phyloP scores from a whole-genome alignment of 2,329 filamentous ascomycete genomes.

The Scorias spongiosa region DNA sequence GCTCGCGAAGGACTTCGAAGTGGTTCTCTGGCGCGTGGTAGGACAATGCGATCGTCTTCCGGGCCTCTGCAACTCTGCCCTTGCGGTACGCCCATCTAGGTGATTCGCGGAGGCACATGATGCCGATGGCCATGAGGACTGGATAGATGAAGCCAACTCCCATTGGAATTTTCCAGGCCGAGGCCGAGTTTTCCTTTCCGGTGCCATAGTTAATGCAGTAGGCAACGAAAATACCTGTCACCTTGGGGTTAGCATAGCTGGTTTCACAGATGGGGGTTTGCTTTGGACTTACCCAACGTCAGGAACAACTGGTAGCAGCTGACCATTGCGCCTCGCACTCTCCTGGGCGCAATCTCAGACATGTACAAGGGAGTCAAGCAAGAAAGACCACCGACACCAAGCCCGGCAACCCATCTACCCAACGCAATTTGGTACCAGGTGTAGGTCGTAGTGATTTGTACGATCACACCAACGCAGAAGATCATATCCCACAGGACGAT shows the following conservation, averaged over 20 bases:
- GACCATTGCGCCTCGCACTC: slow-evolving; percentile 49
- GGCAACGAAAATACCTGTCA: slow-evolving; percentile 37
- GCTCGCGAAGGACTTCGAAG: slow-evolving; percentile 36
- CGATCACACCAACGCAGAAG: slow-evolving; percentile 47
- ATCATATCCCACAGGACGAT: slow-evolving; percentile 49
- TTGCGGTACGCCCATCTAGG: slow-evolving; percentile 44
- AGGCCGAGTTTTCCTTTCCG: slow-evolving; percentile 29
- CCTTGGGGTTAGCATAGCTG: too few relatives aligned
- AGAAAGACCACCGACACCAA: slow-evolving; percentile 49
- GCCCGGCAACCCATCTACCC: slow-evolving; percentile 49
- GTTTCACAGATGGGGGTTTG: too few relatives aligned
- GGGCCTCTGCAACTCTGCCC: slow-evolving; percentile 36
- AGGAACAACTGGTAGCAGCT: slow-evolving; percentile 54
- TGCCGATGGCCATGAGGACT: slow-evolving; percentile 37
- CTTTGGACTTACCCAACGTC: slow-evolving; percentile 33
- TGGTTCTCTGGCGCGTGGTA: slow-evolving; percentile 43
- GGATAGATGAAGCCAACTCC: slow-evolving; percentile 44
- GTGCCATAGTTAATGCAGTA: slow-evolving; percentile 45
- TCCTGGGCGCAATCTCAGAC: slow-evolving; percentile 48
- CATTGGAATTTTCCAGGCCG: slow-evolving; percentile 50
- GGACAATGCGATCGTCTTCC: slow-evolving; percentile 35
- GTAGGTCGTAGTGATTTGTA: slow-evolving; percentile 44
- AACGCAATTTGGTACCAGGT: slow-evolving; percentile 51
- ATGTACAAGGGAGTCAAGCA: slow-evolving; percentile 56
- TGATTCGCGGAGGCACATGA: slow-evolving; percentile 40